Evolutionary conservation across 495 filamentous ascomycete genomes (phyloP).

Genomic region (Neurospora tetraspora): DNA sequence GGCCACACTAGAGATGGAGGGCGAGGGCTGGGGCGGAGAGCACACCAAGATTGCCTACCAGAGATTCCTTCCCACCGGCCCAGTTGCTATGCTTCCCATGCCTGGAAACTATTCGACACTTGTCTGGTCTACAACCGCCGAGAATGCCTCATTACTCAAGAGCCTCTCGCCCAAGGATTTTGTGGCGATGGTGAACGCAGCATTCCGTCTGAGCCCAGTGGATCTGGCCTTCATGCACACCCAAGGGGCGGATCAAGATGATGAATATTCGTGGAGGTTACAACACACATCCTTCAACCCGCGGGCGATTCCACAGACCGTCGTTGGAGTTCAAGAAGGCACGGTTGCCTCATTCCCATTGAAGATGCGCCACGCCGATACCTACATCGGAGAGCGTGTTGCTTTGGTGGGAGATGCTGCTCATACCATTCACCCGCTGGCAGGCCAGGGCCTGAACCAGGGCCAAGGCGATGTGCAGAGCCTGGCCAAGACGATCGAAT

Average conservation of each 20-base stretch:
- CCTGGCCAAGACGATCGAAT: constrained; percentile 60
- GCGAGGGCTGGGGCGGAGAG: constrained; percentile 41
- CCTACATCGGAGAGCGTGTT: constrained; percentile 79
- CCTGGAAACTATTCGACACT: constrained; percentile 73
- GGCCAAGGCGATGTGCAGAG: constrained; percentile 79
- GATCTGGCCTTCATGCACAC: constrained; percentile 76
- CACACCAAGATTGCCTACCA: constrained; percentile 75
- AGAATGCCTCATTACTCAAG: constrained; percentile 72
- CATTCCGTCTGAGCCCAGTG: constrained; percentile 68
- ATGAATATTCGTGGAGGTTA: constrained; percentile 73
- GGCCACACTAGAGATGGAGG: constrained; percentile 68
- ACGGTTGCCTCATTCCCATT: constrained; percentile 87
- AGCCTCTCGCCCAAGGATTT: constrained; percentile 61
- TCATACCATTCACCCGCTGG: constrained; percentile 88
- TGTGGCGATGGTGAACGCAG: constrained; percentile 82
- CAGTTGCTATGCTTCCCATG: constrained; percentile 81
- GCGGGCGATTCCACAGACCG: constrained; percentile 35
- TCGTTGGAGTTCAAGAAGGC: constrained; percentile 61
- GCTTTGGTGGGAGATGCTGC: constrained; percentile 91
- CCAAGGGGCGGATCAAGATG: constrained; percentile 48
- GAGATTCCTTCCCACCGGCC: constrained; percentile 85
- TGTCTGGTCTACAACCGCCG: constrained; percentile 85
- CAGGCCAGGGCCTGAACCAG: constrained; percentile 90
- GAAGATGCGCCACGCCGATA: constrained; percentile 79
- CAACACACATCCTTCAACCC: constrained; percentile 51